phyloP scores from a whole-genome alignment of 306 rosid genomes.

The Glycine latifolia region DNA sequence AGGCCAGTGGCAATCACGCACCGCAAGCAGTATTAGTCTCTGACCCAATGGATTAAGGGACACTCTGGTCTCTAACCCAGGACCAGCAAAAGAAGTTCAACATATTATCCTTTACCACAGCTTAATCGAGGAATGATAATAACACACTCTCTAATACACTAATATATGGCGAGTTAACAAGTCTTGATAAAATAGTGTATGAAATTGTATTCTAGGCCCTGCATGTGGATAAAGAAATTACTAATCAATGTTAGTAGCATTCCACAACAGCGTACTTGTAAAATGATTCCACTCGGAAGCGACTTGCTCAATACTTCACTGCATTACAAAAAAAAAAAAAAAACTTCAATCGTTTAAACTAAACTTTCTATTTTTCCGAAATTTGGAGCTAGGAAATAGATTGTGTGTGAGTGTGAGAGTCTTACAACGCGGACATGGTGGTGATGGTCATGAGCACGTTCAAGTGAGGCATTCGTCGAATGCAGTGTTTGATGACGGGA shows the following conservation, averaged over 20 bases:
- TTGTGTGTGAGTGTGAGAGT: background rate
- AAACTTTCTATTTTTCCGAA: background rate
- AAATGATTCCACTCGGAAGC: slow-evolving; percentile 76
- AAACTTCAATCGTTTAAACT: background rate
- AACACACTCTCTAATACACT: background rate
- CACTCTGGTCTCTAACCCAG: too few species aligned
- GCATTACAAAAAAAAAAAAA: slow-evolving; percentile 45
- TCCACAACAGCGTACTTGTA: slow-evolving; percentile 68
- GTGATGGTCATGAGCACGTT: slow-evolving; percentile 77
- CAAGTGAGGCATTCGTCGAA: slow-evolving; percentile 68
- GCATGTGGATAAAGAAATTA: background rate
- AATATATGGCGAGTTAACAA: background rate
- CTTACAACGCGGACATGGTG: slow-evolving; percentile 89
- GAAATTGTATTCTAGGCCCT: too few species aligned
- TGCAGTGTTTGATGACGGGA: slow-evolving; percentile 82
- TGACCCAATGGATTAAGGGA: too few species aligned
- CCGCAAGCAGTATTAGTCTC: too few species aligned
- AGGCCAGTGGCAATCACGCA: too few species aligned
- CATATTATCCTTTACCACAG: too few species aligned
- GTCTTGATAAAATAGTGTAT: too few species aligned
- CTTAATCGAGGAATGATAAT: background rate
- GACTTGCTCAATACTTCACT: slow-evolving; percentile 76
- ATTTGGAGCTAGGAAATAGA: background rate
- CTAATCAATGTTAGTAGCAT: slow-evolving; percentile 9
- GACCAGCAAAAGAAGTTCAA: too few species aligned